Base-by-base conservation (phyloP, 139 green algal species). In the Closterium sp. region DNA sequence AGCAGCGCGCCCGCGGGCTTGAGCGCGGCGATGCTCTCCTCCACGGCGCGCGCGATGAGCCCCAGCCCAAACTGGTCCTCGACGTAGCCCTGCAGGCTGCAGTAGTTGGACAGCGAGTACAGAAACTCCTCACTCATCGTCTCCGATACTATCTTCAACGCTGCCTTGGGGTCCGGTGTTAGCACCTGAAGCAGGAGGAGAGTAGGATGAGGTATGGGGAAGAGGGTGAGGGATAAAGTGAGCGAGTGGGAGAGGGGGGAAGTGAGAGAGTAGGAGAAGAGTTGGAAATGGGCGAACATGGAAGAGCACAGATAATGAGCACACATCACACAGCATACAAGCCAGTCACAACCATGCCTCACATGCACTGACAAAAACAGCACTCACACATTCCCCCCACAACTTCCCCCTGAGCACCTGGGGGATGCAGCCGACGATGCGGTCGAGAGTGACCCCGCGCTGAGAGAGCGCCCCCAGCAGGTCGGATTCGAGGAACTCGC, bases 21-120 rank as follows among this genome's bases (percentile, higher is more conserved):
- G 22, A 94, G 11, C 5, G 92, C 92, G 19, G 86, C 38, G 31
- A 94, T 92, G 31, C 89, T 50, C 84, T 94, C 92, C 70, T 94
- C 92, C 31, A 94, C 45, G 9, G 92, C 89, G 86, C 92, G 89
- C 0, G 92, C 92, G 34, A 94, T 94, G 29, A 94, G 92, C 1
- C 92, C 92, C 22, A 94, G 89, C 30, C 92, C 92, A 91, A 94
- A 94, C 89, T 94, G 92, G 87, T 94, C 92, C 89, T 94, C 92
- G 22, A 94, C 92, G 89, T 88, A 94, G 5, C 92, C 92, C 92
- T 94, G 92, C 62, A 87, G 32, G 31, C 89, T 70, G 84, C 92
- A 94, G 90, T 94, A 94, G 89, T 94, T 94, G 89, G 89, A 91
- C n/a, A 94, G 89, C 11, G 88, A 85, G 38, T 92, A 86, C 4